Base-by-base conservation (phyloP, 1,284 basidiomycete genomes). In the Puccinia brachypodii region DNA sequence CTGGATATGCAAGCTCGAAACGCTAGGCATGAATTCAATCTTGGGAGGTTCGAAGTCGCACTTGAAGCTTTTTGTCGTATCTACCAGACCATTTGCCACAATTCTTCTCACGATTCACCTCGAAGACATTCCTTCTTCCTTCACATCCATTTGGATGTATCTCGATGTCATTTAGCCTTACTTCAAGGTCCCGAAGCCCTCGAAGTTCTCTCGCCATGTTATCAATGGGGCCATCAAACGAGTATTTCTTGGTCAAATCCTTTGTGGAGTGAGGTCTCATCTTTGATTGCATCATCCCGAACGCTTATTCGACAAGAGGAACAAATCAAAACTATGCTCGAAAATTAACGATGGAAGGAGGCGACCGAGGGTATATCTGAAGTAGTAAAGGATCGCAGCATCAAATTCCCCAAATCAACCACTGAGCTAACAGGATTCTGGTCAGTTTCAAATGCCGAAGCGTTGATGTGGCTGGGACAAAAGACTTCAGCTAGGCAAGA, bases 1-100 rank as follows among this genome's bases (percentile, higher is more conserved):
- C 50, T 53, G 50, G 50, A 53, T 53, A 53, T 53, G 50, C 50
- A 53, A 53, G 50, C 50, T 53, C 50, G 16, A 53, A 53, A 53
- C 50, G 50, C 50, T 53, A 53, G 50, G 50, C 50, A 53, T 53
- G 50, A 53, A 53, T 53, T 53, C 50, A 53, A 53, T 53, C 50
- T 53, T 22, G 50, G 50, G 50, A 53, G 50, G 50, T 53, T 53
- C 50, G 16, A 53, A 53, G 50, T 53, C 50, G 50, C 50, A 53
- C 50, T 53, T 22, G n/a, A 53, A 53, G 50, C 50, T 53, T 53
- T 53, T 53, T 19, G 50, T 53, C n/a, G 50, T 53, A 53, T 53
- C 50, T 53, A 53, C 50, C 50, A 53, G 50, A 53, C 50, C 50
- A 53, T 53, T 53, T 53, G 50, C 50, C 9, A 53, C 16, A 53